Conservation (phyloP, 345 rosid species). For the Gossypium australe region DNA sequence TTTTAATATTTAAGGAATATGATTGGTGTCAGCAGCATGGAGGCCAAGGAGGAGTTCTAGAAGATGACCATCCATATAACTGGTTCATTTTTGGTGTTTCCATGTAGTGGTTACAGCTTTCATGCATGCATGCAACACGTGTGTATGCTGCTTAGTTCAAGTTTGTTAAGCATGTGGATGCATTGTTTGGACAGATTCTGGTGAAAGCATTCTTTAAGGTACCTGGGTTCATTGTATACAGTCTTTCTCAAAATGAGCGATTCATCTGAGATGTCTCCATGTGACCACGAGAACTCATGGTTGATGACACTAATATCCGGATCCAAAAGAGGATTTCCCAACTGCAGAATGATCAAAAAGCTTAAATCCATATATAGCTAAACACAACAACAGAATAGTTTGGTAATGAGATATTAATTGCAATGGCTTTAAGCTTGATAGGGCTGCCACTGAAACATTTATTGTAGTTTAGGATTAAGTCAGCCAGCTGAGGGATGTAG, state of each 20-base stretch:
- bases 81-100: too few relatives aligned
- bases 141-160: too few relatives aligned
- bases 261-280: conserved; percentile 6
- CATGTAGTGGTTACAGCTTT: too few relatives aligned
- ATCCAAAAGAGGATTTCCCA: conserved; percentile 3
- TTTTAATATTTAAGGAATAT: too few relatives aligned
- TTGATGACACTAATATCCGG: neutral
- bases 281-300: neutral
- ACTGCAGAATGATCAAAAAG: neutral
- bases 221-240: neutral
- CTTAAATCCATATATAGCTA: neutral
- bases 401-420: neutral
- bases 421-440: conserved; percentile 5
- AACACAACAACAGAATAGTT: neutral
- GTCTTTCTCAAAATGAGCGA: neutral
- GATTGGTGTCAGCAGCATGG: too few relatives aligned
- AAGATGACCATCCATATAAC: too few relatives aligned
- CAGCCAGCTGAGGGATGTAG: conserved; percentile 3
- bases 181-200: neutral
- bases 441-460: neutral
- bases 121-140: too few relatives aligned
- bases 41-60: too few relatives aligned
- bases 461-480: neutral
- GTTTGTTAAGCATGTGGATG: neutral
- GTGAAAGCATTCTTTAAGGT: neutral